phyloP scores from a whole-genome alignment of 2,329 filamentous ascomycete species.

The Penicillium janthinellum region DNA sequence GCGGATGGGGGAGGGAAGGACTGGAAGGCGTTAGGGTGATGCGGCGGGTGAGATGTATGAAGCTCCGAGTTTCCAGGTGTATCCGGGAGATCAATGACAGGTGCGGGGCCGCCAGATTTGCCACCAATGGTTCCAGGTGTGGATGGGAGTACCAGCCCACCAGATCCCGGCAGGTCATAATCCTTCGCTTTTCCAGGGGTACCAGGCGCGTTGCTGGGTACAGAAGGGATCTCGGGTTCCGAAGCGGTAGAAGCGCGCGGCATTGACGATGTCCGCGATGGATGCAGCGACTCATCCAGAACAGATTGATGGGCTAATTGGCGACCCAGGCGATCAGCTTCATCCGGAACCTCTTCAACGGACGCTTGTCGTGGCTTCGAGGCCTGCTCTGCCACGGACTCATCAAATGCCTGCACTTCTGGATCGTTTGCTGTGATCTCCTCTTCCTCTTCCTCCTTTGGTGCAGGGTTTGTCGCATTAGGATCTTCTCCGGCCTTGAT shows the following conservation, averaged over 20 bases:
- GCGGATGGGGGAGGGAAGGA: slow-evolving; percentile 45
- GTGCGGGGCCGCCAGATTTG: slow-evolving; percentile 17
- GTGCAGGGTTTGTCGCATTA: slow-evolving; percentile 82
- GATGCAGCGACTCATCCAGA: slow-evolving; percentile 54
- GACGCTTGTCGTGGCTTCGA: slow-evolving; percentile 53
- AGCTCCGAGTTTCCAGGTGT: slow-evolving; percentile 28
- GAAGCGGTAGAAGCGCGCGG: slow-evolving; percentile 33
- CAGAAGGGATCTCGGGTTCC: slow-evolving; percentile 27
- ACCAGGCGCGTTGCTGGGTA: slow-evolving; percentile 29
- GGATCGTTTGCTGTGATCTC: slow-evolving; percentile 59
- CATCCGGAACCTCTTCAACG: slow-evolving; percentile 63
- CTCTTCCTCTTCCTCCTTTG: slow-evolving; percentile 58
- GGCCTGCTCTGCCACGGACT: slow-evolving; percentile 46
- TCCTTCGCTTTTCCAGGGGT: slow-evolving; percentile 37
- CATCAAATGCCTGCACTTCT: slow-evolving; percentile 60
- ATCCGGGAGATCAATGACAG: slow-evolving; percentile 35
- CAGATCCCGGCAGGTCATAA: slow-evolving; percentile 33
- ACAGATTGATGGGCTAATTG: slow-evolving; percentile 51
- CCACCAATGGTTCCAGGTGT: slow-evolving; percentile 41
- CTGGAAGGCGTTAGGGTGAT: slow-evolving; percentile 38
- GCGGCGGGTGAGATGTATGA: slow-evolving; percentile 14
- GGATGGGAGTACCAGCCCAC: slow-evolving; percentile 42
- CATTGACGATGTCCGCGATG: slow-evolving; percentile 48
- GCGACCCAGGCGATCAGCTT: slow-evolving; percentile 52
- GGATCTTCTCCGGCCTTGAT: slow-evolving; percentile 89